Evolutionary conservation across 2,329 filamentous ascomycete species (phyloP).

Genomic region (Aureobasidium sp.): DNA sequence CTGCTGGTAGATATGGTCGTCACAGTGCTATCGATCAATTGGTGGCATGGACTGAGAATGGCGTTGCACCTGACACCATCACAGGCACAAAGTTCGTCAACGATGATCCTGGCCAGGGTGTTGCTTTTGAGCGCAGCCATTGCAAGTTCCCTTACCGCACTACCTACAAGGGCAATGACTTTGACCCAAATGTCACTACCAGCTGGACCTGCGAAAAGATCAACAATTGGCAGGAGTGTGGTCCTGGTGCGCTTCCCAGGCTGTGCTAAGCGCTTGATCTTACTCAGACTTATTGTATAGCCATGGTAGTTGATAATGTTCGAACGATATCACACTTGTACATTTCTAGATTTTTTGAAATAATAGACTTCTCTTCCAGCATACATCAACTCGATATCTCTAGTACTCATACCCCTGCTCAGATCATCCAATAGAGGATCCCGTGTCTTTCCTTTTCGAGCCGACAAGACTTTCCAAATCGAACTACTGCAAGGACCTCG

Average conservation of each 20-base stretch:
- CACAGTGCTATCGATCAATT: conserved; percentile 43
- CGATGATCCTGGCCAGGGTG: conserved; percentile 27
- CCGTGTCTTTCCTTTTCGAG: too few relatives aligned
- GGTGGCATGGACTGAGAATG: conserved; percentile 27
- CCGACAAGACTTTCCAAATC: too few relatives aligned
- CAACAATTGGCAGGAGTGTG: conserved; percentile 12
- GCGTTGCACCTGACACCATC: conserved; percentile 25
- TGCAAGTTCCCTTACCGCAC: conserved; percentile 24
- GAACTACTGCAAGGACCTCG: too few relatives aligned
- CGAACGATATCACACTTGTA: too few relatives aligned
- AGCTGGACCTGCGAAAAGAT: conserved; percentile 18
- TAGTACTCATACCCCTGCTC: too few relatives aligned
- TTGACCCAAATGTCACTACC: conserved; percentile 23
- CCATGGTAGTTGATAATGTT: too few relatives aligned
- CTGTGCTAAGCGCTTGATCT: background rate
- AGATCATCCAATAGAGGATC: too few relatives aligned
- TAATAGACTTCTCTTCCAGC: too few relatives aligned
- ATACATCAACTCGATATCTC: too few relatives aligned
- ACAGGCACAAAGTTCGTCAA: conserved; percentile 33
- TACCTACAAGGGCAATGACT: conserved; percentile 15
- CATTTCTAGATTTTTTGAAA: too few relatives aligned
- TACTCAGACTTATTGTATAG: too few relatives aligned
- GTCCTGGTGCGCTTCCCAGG: conserved; percentile 7
- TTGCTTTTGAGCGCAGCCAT: conserved; percentile 35
- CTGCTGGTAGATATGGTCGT: conserved; percentile 19